Percentiles rank a stretch among this genome's conserved stretches.
Evolutionary conservation across 192 early-diverging fungal species (phyloP).

Genomic region (Obelidium mucronatum): DNA sequence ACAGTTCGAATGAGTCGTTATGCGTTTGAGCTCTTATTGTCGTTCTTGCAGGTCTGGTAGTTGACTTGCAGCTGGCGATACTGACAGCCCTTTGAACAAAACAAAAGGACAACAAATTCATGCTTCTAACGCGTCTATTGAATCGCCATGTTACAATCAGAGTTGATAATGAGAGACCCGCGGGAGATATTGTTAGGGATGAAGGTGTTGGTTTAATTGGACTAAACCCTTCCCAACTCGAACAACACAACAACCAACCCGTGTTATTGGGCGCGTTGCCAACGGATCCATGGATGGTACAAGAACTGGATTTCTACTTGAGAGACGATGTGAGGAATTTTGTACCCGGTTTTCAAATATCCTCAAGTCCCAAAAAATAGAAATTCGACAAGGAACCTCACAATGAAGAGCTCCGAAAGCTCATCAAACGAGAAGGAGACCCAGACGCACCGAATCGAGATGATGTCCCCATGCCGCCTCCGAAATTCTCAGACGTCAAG

Average conservation of each 20-base stretch:
- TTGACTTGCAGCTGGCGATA: neutral
- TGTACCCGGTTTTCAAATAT: conserved; percentile 21
- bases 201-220: conserved; percentile 35
- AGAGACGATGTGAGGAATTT: conserved; percentile 64
- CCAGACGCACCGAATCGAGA: conserved; percentile 66
- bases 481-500: conserved; percentile 79
- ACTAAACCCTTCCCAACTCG: conserved; percentile 51
- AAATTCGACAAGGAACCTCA: conserved; percentile 26
- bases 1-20: conserved; percentile 83
- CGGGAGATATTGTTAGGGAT: conserved; percentile 10
- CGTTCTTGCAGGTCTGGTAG: conserved; percentile 79
- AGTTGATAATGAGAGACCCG: conserved; percentile 25
- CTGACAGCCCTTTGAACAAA: neutral
- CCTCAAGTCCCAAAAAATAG: conserved; percentile 33
- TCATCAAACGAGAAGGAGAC: conserved; percentile 67
- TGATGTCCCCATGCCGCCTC: conserved; percentile 74
- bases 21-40: conserved; percentile 87
- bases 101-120: conserved; percentile 79
- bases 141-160: conserved; percentile 92
- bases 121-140: conserved; percentile 85
- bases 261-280: conserved; percentile 78
- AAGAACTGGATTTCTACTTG: conserved; percentile 83
- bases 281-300: conserved; percentile 72
- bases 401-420: conserved; percentile 20
- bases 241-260: conserved; percentile 82